A percentile compares a stretch with the other conserved stretches of the same genome.
These are phyloP conservation scores for Monilinia polystroma DNA, from an alignment of 2,329 filamentous ascomycete genomes.

Conservation along the genomic window DNA sequence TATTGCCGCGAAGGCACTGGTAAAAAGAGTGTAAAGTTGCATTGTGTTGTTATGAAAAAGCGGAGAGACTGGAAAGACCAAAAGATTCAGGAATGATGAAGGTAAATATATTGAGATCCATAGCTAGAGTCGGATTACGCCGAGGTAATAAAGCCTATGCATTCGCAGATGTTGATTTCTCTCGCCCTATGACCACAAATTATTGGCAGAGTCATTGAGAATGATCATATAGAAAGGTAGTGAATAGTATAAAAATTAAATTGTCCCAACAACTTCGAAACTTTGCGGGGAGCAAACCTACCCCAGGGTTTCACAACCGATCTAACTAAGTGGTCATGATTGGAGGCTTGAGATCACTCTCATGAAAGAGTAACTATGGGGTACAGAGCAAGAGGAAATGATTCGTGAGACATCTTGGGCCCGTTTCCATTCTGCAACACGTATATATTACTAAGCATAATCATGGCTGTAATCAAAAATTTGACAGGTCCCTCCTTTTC, in stretches of 20 bases:
- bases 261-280: neutral
- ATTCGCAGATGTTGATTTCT: neutral
- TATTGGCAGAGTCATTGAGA: neutral
- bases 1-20: conserved; percentile 8
- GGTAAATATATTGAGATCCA: neutral
- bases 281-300: conserved; percentile 6
- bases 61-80: neutral
- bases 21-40: neutral
- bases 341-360: neutral
- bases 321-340: neutral
- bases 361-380: neutral
- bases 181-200: neutral
- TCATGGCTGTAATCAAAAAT: neutral
- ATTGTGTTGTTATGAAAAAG: neutral
- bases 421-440: neutral
- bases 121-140: neutral
- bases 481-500: neutral
- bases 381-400: neutral
- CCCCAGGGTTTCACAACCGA: neutral
- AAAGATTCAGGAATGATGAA: neutral
- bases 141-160: neutral
- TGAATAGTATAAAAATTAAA: conserved; percentile 4
- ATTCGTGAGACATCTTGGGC: neutral
- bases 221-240: conserved; percentile 13
- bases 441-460: neutral